Conservation (phyloP, 495 filamentous ascomycete genomes). For the Neurospora sublineolata region DNA sequence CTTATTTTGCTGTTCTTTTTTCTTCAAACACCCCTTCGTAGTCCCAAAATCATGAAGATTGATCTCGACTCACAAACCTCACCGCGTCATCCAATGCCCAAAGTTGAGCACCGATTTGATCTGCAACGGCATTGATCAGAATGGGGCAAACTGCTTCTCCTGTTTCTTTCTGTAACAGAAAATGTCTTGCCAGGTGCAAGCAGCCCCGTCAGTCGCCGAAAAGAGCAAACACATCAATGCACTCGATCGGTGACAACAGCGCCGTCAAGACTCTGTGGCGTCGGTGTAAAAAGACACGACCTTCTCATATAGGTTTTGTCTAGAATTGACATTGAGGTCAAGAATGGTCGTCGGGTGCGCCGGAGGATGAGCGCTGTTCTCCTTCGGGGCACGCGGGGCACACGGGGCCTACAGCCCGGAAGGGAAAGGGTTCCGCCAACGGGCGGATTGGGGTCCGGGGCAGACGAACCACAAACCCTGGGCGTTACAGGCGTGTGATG, state of each 20-base stretch:
- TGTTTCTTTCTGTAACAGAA: not conserved
- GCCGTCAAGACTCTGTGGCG: not conserved
- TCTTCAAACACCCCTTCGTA: not conserved
- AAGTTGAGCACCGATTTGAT: not conserved
- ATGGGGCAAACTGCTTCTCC: not conserved
- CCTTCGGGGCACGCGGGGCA: not conserved
- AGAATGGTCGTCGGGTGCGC: not conserved
- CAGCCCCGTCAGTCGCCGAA: not conserved
- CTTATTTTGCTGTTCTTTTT: not conserved
- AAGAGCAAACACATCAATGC: not conserved
- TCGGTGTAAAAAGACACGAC: not conserved
- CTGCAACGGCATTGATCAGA: not conserved
- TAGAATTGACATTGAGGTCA: not conserved
- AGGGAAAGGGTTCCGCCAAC: not conserved
- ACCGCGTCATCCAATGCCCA: not conserved
- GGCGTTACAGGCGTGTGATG: not conserved
- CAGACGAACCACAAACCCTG: not conserved
- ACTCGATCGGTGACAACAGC: not conserved
- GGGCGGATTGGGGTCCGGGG: not conserved
- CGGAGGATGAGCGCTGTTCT: not conserved
- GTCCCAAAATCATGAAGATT: not conserved
- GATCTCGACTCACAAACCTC: not conserved
- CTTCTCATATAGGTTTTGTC: not conserved
- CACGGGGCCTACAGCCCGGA: not conserved
- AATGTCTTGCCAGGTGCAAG: not conserved